Conservation (phyloP, 2,329 filamentous ascomycete species). For the Trichoderma atroviride region DNA sequence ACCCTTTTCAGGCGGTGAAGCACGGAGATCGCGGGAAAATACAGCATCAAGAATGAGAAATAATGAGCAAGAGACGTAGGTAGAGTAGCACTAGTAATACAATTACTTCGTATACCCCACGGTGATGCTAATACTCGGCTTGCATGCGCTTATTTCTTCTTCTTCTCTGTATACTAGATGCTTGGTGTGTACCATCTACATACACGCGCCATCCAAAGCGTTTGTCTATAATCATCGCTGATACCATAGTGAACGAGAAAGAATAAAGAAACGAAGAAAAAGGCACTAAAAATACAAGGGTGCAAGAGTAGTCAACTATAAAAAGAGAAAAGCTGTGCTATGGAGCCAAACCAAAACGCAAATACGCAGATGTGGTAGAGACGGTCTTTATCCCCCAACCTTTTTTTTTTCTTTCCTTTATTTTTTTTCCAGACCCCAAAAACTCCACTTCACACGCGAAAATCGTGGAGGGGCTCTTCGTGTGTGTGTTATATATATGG, state of each 20-base stretch:
- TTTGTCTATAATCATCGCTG: conserved; percentile 7
- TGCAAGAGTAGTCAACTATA: neutral
- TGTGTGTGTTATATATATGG: conserved; percentile 1
- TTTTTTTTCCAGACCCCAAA: neutral
- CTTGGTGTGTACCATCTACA: neutral
- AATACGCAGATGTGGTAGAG: neutral
- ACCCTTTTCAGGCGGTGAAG: neutral
- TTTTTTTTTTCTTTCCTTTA: neutral
- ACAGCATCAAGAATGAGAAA: neutral
- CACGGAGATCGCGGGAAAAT: neutral
- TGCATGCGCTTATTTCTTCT: neutral
- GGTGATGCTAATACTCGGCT: neutral
- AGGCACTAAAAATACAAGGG: neutral
- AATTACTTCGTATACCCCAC: neutral
- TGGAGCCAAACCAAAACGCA: neutral
- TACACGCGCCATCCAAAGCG: conserved; percentile 4
- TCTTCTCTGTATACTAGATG: too few species aligned
- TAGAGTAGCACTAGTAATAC: too few species aligned
- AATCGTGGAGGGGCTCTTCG: neutral
- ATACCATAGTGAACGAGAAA: neutral
- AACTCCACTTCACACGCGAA: neutral
- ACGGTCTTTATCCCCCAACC: neutral
- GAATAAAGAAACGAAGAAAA: neutral
- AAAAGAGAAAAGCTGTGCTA: neutral
- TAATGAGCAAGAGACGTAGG: neutral